Percentiles rank a stretch among this genome's conserved stretches.
Conservation (phyloP, 768 basidiomycete species). For the Mrakia gelida region DNA sequence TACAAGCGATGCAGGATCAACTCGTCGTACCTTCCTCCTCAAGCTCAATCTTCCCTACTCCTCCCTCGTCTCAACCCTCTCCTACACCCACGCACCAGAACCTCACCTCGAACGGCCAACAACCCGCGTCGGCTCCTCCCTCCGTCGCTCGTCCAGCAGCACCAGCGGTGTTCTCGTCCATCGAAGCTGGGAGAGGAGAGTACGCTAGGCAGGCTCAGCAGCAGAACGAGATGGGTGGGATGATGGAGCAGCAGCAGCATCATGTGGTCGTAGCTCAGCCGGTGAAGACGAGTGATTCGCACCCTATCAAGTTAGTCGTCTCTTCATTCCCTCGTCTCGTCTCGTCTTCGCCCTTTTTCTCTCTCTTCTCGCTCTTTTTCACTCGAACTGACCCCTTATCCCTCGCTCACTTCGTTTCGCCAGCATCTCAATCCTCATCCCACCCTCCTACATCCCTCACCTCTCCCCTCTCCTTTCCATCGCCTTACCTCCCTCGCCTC, state of each 20-base stretch:
- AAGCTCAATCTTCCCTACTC: background rate
- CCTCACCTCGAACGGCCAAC: background rate
- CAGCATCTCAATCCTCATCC: constrained; percentile 64
- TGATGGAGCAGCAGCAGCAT: constrained; percentile 27
- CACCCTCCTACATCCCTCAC: constrained; percentile 55
- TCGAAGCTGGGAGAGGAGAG: constrained; percentile 23
- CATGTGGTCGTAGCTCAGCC: constrained; percentile 4
- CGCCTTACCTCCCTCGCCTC: constrained; percentile 12
- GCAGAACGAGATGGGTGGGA: constrained; percentile 33
- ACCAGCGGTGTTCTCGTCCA: constrained; percentile 21
- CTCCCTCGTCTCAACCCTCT: background rate
- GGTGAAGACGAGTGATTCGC: constrained; percentile 68
- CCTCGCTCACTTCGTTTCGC: background rate
- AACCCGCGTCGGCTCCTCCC: background rate
- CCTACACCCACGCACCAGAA: background rate
- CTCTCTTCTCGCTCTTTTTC: background rate
- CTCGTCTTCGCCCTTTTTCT: background rate
- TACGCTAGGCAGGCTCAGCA: constrained; percentile 16
- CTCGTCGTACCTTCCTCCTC: constrained; percentile 3
- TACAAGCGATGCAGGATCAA: constrained; percentile 20
- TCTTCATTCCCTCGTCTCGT: background rate
- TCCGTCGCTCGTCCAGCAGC: background rate
- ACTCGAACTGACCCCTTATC: background rate
- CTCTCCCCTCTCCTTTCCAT: constrained; percentile 40
- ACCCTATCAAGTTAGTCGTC: constrained; percentile 70